Base-by-base conservation (phyloP, 208 protist genomes). In the Willaertia magna region DNA sequence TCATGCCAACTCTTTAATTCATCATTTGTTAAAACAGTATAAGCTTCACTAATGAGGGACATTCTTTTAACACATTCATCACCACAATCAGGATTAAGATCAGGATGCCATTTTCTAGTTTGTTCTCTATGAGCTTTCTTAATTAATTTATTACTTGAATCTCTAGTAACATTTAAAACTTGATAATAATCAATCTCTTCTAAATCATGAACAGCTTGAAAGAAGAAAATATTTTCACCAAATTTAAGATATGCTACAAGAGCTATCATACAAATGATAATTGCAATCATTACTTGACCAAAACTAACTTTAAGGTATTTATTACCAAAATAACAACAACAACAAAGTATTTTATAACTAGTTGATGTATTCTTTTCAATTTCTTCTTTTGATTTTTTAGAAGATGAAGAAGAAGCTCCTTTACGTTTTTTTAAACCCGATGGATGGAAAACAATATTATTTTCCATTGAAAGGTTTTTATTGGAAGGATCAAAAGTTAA, bases 121-220 rank as follows among this genome's bases (percentile, higher is more conserved):
- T 20, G 14, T 55, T 55, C 12, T 43, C 78, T 49, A 22, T 55
- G n/a, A 47, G 46, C 78, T 55, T 26, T 49, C 26, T 55, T 48
- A 14, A 83, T 55, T 6, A 47, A 3, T 26, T 39, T 48, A 4
- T 4, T 2, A 26, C 1, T 34, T 3, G 46, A 14, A 22, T 34
- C 18, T 43, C 12, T 30, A 39, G 20, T 11, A 16, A 83, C 26
- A 34, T 83, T n/a, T 30, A 83, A 55, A 83, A 83, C 26, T 55
- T 49, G 2, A 55, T 55, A 83, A 20, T 83, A 83, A 55, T 83
- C 47, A 55, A 83, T 83, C 22, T 83, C 30, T 26, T 83, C 78
- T 9, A 42, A 55, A 55, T 83, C 47, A n/a, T 81, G 4, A 11
- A 81, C 40, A 11, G 26, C 39, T 81, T 47, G 76, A 22, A 74